A percentile compares a stretch with the other conserved stretches of the same genome.
Evolutionary conservation across 306 rosid species (phyloP).

Genomic region (Quillaja saponaria): DNA sequence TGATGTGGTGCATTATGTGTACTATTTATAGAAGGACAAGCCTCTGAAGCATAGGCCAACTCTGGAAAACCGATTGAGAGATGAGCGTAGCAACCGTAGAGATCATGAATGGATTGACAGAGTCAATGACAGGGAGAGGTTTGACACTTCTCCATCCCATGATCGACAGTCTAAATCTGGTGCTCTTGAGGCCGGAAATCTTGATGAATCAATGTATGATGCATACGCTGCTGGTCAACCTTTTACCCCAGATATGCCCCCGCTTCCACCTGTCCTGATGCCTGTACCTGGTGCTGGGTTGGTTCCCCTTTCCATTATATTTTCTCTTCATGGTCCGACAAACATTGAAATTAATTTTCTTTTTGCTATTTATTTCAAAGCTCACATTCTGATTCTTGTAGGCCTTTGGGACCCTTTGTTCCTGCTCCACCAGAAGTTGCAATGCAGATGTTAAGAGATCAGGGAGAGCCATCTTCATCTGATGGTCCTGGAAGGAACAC

Average conservation of each 20-base stretch:
- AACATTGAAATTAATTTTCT: slow-evolving; percentile 9
- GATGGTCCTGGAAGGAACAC: slow-evolving; percentile 76
- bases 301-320: slow-evolving; percentile 26
- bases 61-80: slow-evolving; percentile 74
- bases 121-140: slow-evolving; percentile 64
- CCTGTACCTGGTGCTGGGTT: slow-evolving; percentile 99
- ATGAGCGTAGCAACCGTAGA: slow-evolving; percentile 81
- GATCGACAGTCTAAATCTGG: slow-evolving; percentile 67
- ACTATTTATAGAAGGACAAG: slow-evolving; percentile 64
- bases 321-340: slow-evolving; percentile 14
- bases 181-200: slow-evolving; percentile 68
- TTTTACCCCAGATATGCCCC: slow-evolving; percentile 75
- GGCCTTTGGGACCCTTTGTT: slow-evolving; percentile 98
- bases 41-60: slow-evolving; percentile 73
- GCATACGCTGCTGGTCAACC: slow-evolving; percentile 65
- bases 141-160: slow-evolving; percentile 62
- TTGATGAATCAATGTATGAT: slow-evolving; percentile 85
- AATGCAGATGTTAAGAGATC: slow-evolving; percentile 95
- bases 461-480: slow-evolving; percentile 88
- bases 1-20: slow-evolving; percentile 10
- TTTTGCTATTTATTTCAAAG: slow-evolving; percentile 8
- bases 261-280: slow-evolving; percentile 92
- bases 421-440: slow-evolving; percentile 99
- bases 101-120: slow-evolving; percentile 67
- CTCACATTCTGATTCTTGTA: slow-evolving; percentile 35